Evolutionary conservation across 768 basidiomycete species (phyloP).

Genomic region (Cyclocybe aegerita): DNA sequence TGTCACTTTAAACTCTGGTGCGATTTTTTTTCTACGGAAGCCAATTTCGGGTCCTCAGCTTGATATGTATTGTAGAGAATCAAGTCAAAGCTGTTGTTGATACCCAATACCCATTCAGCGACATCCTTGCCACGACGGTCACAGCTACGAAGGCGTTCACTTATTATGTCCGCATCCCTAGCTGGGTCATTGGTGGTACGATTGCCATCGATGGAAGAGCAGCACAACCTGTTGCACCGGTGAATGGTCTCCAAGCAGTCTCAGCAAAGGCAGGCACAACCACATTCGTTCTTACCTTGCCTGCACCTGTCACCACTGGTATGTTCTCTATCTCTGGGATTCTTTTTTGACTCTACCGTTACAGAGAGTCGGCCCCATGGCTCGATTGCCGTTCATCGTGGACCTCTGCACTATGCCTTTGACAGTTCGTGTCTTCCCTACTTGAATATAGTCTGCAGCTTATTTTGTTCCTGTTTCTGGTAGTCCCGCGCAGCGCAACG

Average conservation of each 20-base stretch:
- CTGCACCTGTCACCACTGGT: constrained; percentile 48
- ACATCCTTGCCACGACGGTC: constrained; percentile 45
- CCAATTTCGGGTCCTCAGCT: constrained; percentile 19
- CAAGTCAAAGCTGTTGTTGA: constrained; percentile 42
- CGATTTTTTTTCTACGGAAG: constrained; percentile 8
- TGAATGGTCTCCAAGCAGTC: constrained; percentile 45
- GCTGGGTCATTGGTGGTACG: constrained; percentile 47
- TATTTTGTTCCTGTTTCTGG: neutral
- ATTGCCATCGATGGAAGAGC: constrained; percentile 40
- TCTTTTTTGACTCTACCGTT: neutral
- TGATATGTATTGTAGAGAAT: constrained; percentile 31
- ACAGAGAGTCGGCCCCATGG: constrained; percentile 50
- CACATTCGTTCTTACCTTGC: constrained; percentile 42
- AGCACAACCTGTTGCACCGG: constrained; percentile 35
- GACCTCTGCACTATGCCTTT: constrained; percentile 54
- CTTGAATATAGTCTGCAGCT: neutral
- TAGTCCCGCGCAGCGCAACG: constrained; percentile 32
- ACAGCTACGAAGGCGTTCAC: constrained; percentile 41
- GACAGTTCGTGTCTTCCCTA: constrained; percentile 35
- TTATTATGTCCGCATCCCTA: constrained; percentile 49
- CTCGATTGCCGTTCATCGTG: constrained; percentile 53
- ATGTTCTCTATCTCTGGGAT: neutral
- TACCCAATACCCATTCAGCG: constrained; percentile 53
- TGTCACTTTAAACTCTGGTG: constrained; percentile 39
- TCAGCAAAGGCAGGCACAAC: constrained; percentile 40